phyloP scores from a whole-genome alignment of 345 rosid genomes.

The Excoecaria agallocha region DNA sequence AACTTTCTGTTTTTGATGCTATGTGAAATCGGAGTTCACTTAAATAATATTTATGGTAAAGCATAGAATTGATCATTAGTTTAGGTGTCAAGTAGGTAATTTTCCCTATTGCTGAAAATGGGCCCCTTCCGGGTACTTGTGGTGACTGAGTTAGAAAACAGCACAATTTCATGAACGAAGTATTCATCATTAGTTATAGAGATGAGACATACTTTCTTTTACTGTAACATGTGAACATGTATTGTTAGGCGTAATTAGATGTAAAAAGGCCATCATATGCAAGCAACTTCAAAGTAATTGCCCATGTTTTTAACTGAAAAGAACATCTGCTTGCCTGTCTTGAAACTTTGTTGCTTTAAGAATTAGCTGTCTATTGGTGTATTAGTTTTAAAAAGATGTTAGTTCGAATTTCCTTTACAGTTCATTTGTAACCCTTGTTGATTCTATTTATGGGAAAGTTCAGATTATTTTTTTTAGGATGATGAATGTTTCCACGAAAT shows the following conservation, averaged over 20 bases:
- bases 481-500: constrained; percentile 8
- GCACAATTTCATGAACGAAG: no score
- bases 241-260: not conserved
- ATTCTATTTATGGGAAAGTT: not conserved
- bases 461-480: constrained; percentile 5
- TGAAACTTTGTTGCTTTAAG: not conserved
- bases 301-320: not conserved
- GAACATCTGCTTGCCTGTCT: not conserved
- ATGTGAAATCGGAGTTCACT: not conserved
- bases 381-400: not conserved
- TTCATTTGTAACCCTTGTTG: not conserved
- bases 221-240: no score
- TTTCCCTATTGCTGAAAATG: not conserved
- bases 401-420: no score
- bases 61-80: not conserved
- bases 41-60: not conserved
- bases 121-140: not conserved
- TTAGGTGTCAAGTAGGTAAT: not conserved
- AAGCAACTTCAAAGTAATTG: not conserved
- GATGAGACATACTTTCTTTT: not conserved
- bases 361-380: not conserved
- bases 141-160: not conserved
- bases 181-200: not conserved
- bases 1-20: not conserved
- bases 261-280: not conserved